Evolutionary conservation across 2,329 filamentous ascomycete genomes (phyloP), one percentile per base, ranked within the genome.

Genomic region (Colletotrichum viniferum): DNA sequence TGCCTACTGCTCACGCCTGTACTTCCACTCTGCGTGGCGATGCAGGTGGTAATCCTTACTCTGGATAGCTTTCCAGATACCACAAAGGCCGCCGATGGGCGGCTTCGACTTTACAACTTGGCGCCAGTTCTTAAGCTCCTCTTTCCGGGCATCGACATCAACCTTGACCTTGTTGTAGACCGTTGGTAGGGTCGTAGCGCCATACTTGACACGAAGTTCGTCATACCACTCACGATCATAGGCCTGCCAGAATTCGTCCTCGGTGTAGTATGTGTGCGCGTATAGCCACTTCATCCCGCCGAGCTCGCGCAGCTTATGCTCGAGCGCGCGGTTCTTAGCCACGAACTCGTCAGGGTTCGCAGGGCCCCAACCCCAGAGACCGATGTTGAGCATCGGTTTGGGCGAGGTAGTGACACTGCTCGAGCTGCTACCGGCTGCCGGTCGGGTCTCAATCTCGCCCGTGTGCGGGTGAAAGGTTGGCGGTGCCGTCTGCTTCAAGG

Each of bases 281-380:
- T 98, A 97, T 14, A 97, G 87, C 94, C 95, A 97, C 86, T 97
- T 97, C 86, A 94, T 91, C 4, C 95, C 95, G 62, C 92, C 92
- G 1, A 97, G 89, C 77, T 91, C 88, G 63, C 87, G 86, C 5
- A 96, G 90, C 81, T 94, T 93, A 24, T 86, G 85, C 85, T 97
- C 95, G 24, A 97, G 88, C 58, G 88, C 88, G 36, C 93, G 90
- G 84, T 97, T 97, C 78, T 91, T 90, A 52, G 84, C 82, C 3
- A 96, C 87, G 80, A 96, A 96, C n/a, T 88, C 87, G 2, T 84
- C 83, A 43, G 85, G 85, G 64, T 89, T 82, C 3, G 86, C 82
- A 3, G 93, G 91, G 9, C 94, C 94, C 83, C 92, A 94, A 12
- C 95, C 95, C 95, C 95, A 98, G 43, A 97, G 90, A n/a, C 91